Evolutionary conservation across 2,329 filamentous ascomycete genomes (phyloP), one percentile per base, ranked within the genome.

Genomic region (Diaporthe amygdali): DNA sequence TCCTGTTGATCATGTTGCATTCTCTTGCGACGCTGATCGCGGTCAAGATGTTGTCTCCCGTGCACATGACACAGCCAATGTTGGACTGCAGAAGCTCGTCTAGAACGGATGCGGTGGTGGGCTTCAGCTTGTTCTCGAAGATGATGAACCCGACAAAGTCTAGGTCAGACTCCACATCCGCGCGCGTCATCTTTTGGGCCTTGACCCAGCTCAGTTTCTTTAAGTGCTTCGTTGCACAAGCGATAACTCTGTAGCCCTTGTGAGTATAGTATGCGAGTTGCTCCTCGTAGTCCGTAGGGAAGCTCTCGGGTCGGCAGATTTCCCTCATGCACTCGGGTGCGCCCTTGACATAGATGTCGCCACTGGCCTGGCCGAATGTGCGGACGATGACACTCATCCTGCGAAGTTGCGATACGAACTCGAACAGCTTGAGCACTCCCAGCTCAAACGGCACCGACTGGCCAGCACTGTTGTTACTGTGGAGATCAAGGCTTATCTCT

Each of bases 41-140:
- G 12, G 96, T 99, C 68, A 98, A 84, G 74, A 98, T 98, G 76
- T 99, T 99, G 84, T 99, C 96, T 37, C 96, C 96, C 0, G 96
- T 99, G 74, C 97, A 97, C 96, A 99, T 99, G 66, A 97, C 91
- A 34, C 93, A 92, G 44, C 94, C 90, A 75, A 99, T 97, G 69
- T 93, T 93, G 9, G 97, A 96, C 66, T 92, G 86, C 39, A 90
- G 88, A 3, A 99, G 87, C 82, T 98, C 95, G 69, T 93, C 88
- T 32, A 99, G 90, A 41, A 98, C 93, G 1, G 88, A 88, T 1
- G 93, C 88, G 0, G 96, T 98, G 25, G 90, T 95, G 1, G 94
- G 92, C 81, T 99, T 99, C 73, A 99, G 85, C 82, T 99, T 99
- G 84, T 99, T 99, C 83, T 99, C 96, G 76, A 99, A 99, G 68